A percentile compares a stretch with the other conserved stretches of the same genome.
These are phyloP conservation scores for Chalciporus sphaerocephalus DNA, from an alignment of 768 basidiomycete genomes.

Conservation along the genomic window DNA sequence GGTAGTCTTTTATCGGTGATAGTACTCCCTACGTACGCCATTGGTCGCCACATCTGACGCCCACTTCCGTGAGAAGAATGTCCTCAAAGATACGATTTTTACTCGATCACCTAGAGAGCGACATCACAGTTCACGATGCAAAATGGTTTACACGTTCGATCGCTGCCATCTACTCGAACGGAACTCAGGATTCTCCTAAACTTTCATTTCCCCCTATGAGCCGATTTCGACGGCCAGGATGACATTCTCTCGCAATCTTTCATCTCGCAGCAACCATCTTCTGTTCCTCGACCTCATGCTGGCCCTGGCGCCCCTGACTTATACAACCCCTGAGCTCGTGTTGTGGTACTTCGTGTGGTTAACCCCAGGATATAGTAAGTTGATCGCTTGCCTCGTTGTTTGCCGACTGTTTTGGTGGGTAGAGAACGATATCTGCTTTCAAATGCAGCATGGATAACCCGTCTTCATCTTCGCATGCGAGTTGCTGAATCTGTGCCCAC, in stretches of 20 bases:
- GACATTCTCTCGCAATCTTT: not conserved
- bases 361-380: not conserved
- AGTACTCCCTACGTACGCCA: not conserved
- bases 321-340: not conserved
- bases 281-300: not conserved
- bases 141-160: not conserved
- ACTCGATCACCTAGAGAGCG: conserved; percentile 4
- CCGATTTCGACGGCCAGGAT: not conserved
- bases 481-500: no score
- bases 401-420: not conserved
- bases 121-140: not conserved
- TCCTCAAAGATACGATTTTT: not conserved
- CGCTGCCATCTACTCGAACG: no score
- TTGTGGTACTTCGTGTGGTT: not conserved
- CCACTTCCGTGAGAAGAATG: not conserved
- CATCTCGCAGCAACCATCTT: not conserved
- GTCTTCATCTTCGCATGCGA: not conserved
- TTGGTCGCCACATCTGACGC: conserved; percentile 20
- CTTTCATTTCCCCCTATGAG: not conserved
- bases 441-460: not conserved
- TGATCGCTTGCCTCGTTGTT: not conserved
- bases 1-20: conserved; percentile 1
- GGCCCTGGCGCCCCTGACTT: not conserved
- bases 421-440: not conserved
- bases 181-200: not conserved